Base-by-base conservation (phyloP, 768 basidiomycete genomes). In the Tylopilus felleus region DNA sequence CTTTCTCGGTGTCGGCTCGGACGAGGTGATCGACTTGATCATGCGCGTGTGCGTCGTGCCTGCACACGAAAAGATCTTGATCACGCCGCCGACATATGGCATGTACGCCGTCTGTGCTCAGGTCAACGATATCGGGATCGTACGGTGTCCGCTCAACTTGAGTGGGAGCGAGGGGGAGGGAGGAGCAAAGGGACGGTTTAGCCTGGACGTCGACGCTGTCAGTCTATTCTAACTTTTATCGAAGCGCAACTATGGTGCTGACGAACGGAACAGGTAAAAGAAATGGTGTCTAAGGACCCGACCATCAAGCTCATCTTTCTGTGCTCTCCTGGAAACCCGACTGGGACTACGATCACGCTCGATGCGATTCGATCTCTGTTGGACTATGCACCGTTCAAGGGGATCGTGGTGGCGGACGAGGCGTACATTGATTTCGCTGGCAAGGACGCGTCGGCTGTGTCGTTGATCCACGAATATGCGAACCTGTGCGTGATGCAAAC, bases 401-500 rank as follows among this genome's bases (percentile, higher is more conserved):
- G 97, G 8, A 84, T 99, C 56, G 86, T 98, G 36, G 80, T 96
- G 27, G 86, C 98, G 6, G 97, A 99, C 65, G 97, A 99, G 70
- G 97, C 97, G 0, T 98, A 99, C 72, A 89, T 98, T 66, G 97
- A 99, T 69, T 99, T 98, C 63, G 83, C 89, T 0, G 78, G 78
- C 0, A 68, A 76, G 9, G 77, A 75, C 17, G 71, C 77, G 27
- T 88, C 85, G 40, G 90, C 92, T 0, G 83, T 79, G 14, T 74
- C 79, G 4, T 75, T 98, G 23, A 77, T 97, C 49, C 77, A 83
- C 53, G 82, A 90, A 45, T 98, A 90, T 65, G 83, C 82, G 10
- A 99, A 99, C 64, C 60, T 99, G 13, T 87, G 89, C 64, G 93
- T 99, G n/a, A 84, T 92, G 78, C 97, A 99, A 67, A 98, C 97